Base-by-base conservation (phyloP, 768 basidiomycete genomes). In the Hericium coralloides region DNA sequence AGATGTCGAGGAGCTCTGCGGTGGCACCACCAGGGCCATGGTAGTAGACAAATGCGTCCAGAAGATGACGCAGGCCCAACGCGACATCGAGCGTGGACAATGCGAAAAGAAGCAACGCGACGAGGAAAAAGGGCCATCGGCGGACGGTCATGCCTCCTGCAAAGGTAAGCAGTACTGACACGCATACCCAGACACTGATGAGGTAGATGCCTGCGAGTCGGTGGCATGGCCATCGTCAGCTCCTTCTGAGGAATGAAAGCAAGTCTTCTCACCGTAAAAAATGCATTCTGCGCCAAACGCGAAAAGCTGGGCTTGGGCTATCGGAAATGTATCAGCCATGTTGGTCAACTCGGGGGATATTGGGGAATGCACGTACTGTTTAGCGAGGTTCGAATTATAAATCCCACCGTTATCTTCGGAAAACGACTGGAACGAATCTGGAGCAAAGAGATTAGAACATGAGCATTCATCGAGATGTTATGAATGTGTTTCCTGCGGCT, bases 41-140 rank as follows among this genome's bases (percentile, higher is more conserved):
- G 53, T 67, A 70, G 25, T 64, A 67, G n/a, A 77, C 64, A 54
- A 76, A 77, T 0, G 73, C 74, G n/a, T 74, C 69, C 12, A 79
- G 61, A 55, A 74, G 73, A 57, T 74, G 74, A 17, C 69, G 69
- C 6, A 77, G 64, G 38, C 72, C 70, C 51, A 76, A 73, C 12
- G 72, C 69, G 20, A 47, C 70, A 57, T 77, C 73, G 56, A 76
- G 55, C 6, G 74, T 68, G 7, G 70, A 73, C 53, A 79, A 69
- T 1, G 68, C 60, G 53, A 73, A 73, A 71, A 78, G 74, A 7
- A 70, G 59, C 23, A 74, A 9, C 1, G 76, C 69, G 10, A 71
- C 72, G 10, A 68, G 31, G 23, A 76, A 37, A 73, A 76, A 73
- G 55, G 68, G 56, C 73, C 69, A 36, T 72, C 59, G 1, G 49